Evolutionary conservation across 495 filamentous ascomycete species (phyloP).

Genomic region (Penicillium dipodomyicola): DNA sequence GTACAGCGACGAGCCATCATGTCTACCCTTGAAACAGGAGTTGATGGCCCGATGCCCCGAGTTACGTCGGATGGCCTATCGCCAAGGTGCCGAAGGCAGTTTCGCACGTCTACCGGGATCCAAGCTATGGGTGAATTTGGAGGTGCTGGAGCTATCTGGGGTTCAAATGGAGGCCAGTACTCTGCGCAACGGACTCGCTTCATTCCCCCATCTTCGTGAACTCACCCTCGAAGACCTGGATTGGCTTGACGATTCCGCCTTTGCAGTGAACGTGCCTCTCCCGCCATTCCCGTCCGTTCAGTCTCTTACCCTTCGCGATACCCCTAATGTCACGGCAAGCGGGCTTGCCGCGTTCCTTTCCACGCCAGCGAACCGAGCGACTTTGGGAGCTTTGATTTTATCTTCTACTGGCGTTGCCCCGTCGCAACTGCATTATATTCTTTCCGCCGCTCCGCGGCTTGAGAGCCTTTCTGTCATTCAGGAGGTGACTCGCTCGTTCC

Average conservation of each 20-base stretch:
- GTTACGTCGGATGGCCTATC: constrained; percentile 84
- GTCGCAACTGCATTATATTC: constrained; percentile 58
- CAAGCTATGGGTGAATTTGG: constrained; percentile 71
- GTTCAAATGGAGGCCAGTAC: constrained; percentile 70
- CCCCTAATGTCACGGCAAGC: constrained; percentile 64
- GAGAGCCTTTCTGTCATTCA: constrained; percentile 63
- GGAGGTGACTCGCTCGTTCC: constrained; percentile 64
- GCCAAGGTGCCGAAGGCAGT: constrained; percentile 71
- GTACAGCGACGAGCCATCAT: constrained; percentile 73
- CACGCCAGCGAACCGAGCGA: constrained; percentile 42
- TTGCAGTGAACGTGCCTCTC: constrained; percentile 55
- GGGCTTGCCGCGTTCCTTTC: constrained; percentile 67
- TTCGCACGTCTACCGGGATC: constrained; percentile 65
- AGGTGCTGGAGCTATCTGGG: constrained; percentile 71
- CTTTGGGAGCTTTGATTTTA: constrained; percentile 61
- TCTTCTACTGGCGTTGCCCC: constrained; percentile 64
- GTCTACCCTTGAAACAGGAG: constrained; percentile 73
- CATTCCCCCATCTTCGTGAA: constrained; percentile 62
- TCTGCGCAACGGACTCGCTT: constrained; percentile 66
- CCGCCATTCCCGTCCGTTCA: constrained; percentile 69
- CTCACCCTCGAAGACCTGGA: constrained; percentile 67
- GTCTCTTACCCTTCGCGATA: constrained; percentile 64
- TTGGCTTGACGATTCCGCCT: constrained; percentile 72
- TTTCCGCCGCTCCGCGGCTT: constrained; percentile 61
- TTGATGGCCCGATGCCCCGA: constrained; percentile 78